phyloP scores from a whole-genome alignment of 164 flowering plant species.

The Litsea cubeba region DNA sequence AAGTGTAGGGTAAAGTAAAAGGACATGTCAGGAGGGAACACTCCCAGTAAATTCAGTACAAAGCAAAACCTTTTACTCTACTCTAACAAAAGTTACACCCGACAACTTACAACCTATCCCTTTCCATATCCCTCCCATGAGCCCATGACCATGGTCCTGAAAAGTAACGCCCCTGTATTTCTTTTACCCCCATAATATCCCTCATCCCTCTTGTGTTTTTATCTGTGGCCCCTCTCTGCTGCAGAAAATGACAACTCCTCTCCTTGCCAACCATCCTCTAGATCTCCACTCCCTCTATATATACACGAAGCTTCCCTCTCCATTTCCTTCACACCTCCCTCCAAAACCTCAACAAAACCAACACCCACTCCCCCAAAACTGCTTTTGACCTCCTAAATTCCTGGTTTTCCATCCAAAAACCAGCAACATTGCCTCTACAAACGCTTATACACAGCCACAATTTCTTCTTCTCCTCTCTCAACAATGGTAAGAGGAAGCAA shows the following conservation, averaged over 20 bases:
- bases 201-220: not conserved
- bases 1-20: too few species aligned
- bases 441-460: not conserved
- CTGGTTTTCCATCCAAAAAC: not conserved
- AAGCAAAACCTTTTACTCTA: too few species aligned
- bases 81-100: not conserved
- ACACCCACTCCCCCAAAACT: not conserved
- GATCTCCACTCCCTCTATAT: conserved; percentile 16
- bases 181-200: not conserved
- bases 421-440: not conserved
- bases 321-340: conserved; percentile 12
- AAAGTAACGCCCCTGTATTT: not conserved
- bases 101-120: not conserved
- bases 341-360: not conserved
- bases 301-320: conserved; percentile 32
- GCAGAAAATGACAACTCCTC: not conserved
- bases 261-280: not conserved
- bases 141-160: not conserved
- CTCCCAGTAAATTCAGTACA: too few species aligned
- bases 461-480: not conserved
- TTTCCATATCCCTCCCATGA: not conserved
- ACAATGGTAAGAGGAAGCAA: conserved; percentile 30
- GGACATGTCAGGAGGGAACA: too few species aligned
- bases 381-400: not conserved
- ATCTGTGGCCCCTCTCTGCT: not conserved